Conservation (phyloP, 2,329 filamentous ascomycete species). For the Biscogniauxia sp. region DNA sequence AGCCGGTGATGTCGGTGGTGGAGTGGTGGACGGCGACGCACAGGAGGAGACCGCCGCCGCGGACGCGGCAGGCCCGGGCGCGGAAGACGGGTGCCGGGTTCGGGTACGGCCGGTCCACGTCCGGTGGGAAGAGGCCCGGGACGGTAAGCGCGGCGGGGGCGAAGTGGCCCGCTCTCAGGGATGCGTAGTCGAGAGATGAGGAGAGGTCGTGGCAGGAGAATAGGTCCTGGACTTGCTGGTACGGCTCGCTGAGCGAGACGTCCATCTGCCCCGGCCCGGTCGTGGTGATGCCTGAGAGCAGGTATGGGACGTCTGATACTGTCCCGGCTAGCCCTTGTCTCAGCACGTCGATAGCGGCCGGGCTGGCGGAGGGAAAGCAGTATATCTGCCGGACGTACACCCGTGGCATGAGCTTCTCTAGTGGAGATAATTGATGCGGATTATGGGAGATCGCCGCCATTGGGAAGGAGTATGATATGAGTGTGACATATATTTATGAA, state of each 20-base stretch:
- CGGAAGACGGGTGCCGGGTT: conserved; percentile 25
- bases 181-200: conserved; percentile 19
- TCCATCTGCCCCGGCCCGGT: conserved; percentile 5
- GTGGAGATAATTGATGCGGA: conserved; percentile 18
- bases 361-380: conserved; percentile 25
- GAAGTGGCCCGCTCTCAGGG: conserved; percentile 21
- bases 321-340: conserved; percentile 16
- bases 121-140: conserved; percentile 17
- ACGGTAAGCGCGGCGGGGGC: conserved; percentile 20
- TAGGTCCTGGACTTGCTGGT: conserved; percentile 20
- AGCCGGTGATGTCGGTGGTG: conserved; percentile 31
- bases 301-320: conserved; percentile 24
- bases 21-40: conserved; percentile 28
- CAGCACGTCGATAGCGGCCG: conserved; percentile 9
- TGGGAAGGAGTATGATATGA: not conserved
- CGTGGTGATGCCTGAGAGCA: conserved; percentile 22
- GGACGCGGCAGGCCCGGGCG: conserved; percentile 21
- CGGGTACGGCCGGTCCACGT: conserved; percentile 18
- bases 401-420: conserved; percentile 30
- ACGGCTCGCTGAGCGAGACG: conserved; percentile 15
- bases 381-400: conserved; percentile 28
- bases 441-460: conserved; percentile 3
- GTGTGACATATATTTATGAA: too few relatives aligned
- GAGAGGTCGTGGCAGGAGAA: conserved; percentile 24
- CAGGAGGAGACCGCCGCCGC: conserved; percentile 25